Evolutionary conservation across 1,139 yeast species (phyloP), one percentile per base, ranked within the genome.

Genomic region (Pichia sp.): DNA sequence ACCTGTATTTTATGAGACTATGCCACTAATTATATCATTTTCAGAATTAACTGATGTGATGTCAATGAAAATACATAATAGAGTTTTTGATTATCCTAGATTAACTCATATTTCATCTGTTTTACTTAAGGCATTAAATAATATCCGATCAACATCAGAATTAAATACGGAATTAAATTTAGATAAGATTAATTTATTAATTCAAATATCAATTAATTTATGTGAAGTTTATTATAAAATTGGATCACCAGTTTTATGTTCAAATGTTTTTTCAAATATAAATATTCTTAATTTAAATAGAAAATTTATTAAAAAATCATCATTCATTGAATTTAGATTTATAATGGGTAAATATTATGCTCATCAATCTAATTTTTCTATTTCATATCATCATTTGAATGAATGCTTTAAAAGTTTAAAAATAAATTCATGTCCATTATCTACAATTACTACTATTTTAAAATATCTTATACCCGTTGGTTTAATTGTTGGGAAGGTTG

Each of bases 241-340:
- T 34, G 76, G 71, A 39, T 81, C 79, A 41, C 87, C 90, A 3
- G 67, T 80, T 45, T 67, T 83, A 11, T 84, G 94, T 60, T 78
- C 84, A 30, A 84, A 83, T 57, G 84, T 86, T 39, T 83, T 84
- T 61, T 75, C 87, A 35, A 85, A 84, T 58, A 76, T 85, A 68
- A 81, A 78, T 53, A 79, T 80, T 29, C 75, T 87, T 23, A 67
- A 70, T 31, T 64, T 82, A 39, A 58, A 60, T 39, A 55, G 42
- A 22, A 61, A 59, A 35, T 71, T 80, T 52, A 80, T 76, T 47
- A 67, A 77, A 4, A 62, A 65, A 37, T 63, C 76, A 2, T 80
- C 81, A 50, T 77, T 76, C 45, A 70, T 84, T 5, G 82, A 80
- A 54, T 85, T 82, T 60, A 66, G 92, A 43, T 86, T 71, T 59